phyloP scores from a whole-genome alignment of 306 rosid genomes.

The Coriaria nepalensis region DNA sequence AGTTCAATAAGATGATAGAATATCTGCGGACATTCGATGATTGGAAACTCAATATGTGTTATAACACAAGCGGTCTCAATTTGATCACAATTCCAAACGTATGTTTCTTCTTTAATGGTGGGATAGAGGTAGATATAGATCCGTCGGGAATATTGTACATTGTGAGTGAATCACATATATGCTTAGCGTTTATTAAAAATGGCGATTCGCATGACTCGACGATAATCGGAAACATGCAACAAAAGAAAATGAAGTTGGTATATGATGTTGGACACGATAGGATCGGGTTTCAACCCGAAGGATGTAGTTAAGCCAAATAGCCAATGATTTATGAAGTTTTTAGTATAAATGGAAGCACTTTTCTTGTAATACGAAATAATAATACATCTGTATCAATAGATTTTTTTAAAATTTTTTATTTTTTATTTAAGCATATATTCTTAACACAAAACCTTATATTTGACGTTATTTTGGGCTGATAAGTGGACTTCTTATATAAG shows the following conservation, averaged over 20 bases:
- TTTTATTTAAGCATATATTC: too few relatives aligned
- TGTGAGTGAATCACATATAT: constrained; percentile 19
- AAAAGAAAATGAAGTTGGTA: constrained; percentile 40
- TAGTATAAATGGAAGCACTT: too few relatives aligned
- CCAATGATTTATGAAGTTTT: too few relatives aligned
- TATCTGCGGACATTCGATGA: constrained; percentile 17
- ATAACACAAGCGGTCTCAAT: constrained; percentile 21
- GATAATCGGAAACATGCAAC: constrained; percentile 67
- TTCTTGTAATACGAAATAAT: too few relatives aligned
- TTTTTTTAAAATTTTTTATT: too few relatives aligned
- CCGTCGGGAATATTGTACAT: constrained; percentile 21
- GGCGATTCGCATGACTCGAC: constrained; percentile 20
- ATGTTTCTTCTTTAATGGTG: constrained; percentile 24
- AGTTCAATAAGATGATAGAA: constrained; percentile 26
- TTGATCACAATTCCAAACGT: constrained; percentile 25
- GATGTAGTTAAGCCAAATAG: constrained; percentile 26
- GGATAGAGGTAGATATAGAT: constrained; percentile 19
- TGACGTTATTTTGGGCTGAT: too few relatives aligned
- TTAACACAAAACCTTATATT: too few relatives aligned
- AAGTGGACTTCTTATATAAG: too few relatives aligned
- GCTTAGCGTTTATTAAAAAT: constrained; percentile 53
- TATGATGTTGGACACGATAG: constrained; percentile 46
- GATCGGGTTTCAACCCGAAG: constrained; percentile 45
- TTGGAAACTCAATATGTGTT: constrained; percentile 54
- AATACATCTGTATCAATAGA: too few relatives aligned